These are phyloP conservation scores for Gracilaria gracilis DNA, from an alignment of 23 red algal species.

Conservation along the genomic window DNA sequence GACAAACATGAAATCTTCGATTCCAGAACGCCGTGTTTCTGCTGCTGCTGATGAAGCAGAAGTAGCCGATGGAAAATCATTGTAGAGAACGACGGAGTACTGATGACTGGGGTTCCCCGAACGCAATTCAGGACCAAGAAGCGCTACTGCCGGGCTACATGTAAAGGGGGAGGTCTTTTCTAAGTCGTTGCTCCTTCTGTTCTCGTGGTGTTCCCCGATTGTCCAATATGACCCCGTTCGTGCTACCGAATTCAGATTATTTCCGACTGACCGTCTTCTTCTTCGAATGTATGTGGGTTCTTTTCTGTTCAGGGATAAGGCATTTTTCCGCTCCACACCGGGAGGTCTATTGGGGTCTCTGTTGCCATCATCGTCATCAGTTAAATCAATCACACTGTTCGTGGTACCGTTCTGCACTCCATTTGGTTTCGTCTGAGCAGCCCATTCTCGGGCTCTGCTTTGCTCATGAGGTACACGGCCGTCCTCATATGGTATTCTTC, in stretches of 20 bases:
- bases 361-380: background rate
- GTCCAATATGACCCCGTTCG: background rate
- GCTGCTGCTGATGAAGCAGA: background rate
- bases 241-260: background rate
- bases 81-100: conserved; percentile 48
- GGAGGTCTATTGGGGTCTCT: background rate
- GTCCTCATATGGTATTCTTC: background rate
- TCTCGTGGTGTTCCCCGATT: background rate
- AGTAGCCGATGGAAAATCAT: background rate
- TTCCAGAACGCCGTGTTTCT: conserved; percentile 4
- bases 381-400: conserved; percentile 12
- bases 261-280: conserved; percentile 22
- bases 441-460: background rate
- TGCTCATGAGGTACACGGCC: background rate
- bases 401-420: background rate
- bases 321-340: too few relatives aligned
- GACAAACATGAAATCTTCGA: conserved; percentile 66
- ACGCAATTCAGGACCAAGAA: conserved; percentile 23
- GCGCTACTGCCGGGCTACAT: background rate
- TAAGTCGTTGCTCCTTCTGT: background rate
- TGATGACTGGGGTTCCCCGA: background rate
- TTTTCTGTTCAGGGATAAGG: background rate
- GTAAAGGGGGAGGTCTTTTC: background rate
- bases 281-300: background rate
- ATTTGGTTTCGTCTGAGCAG: background rate